Percentiles rank a stretch among this genome's conserved stretches.
These are phyloP conservation scores for Rutidosis leptorrhynchoides DNA, from an alignment of 129 eudicot genomes.

Conservation along the genomic window DNA sequence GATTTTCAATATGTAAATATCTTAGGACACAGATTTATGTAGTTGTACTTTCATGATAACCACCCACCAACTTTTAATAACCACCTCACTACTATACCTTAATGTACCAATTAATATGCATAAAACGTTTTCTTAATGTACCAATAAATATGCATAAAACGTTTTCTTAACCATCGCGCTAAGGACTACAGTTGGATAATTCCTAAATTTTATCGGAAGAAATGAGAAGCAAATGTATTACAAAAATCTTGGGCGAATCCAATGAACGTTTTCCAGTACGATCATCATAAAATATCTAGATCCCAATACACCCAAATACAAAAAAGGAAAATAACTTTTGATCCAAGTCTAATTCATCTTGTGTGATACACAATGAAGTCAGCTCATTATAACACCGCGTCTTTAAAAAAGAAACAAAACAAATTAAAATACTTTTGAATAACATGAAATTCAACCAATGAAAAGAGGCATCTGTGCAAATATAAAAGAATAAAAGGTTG, in stretches of 20 bases:
- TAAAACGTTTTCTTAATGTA: too few species aligned
- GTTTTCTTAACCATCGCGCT: too few species aligned
- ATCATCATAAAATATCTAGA: neutral
- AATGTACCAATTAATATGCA: too few species aligned
- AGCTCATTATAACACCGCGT: neutral
- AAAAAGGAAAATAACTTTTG: neutral
- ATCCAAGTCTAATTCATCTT: neutral
- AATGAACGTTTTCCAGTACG: neutral
- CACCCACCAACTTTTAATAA: too few species aligned
- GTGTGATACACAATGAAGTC: neutral
- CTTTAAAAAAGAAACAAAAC: neutral
- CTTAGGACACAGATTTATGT: too few species aligned
- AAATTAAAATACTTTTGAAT: too few species aligned
- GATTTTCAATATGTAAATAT: too few species aligned
- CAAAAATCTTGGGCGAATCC: neutral
- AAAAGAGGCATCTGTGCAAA: neutral
- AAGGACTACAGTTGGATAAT: too few species aligned
- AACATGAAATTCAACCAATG: neutral
- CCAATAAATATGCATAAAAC: too few species aligned
- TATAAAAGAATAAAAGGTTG: constrained; percentile 10
- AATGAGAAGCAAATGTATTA: neutral
- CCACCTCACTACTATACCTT: too few species aligned
- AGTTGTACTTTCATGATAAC: too few species aligned
- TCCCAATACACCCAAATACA: neutral
- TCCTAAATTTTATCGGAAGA: neutral